Evolutionary conservation across 2,329 filamentous ascomycete genomes (phyloP), one percentile per base, ranked within the genome.

Genomic region (Allantophomopsis lycopodina): DNA sequence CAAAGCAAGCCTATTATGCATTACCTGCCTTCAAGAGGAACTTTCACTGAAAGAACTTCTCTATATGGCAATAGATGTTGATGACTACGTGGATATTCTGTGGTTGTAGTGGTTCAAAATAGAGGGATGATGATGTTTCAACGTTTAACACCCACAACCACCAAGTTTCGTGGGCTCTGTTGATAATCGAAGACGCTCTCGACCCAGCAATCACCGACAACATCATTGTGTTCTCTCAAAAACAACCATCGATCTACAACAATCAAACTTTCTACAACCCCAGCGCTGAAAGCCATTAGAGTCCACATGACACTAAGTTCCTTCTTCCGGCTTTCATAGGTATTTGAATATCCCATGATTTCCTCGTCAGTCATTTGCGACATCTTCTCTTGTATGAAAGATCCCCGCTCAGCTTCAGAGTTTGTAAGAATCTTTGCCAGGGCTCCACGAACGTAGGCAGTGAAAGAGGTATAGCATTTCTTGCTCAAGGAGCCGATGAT

Each of bases 281-380:
- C 76, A 2, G 89, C 88, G 57, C 86, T 93, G 52, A 94, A 95
- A 1, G 91, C 88, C 89, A 98, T 98, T 51, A 98, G 59, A 49
- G 76, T 86, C 91, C 91, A 98, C 43, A 93, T 75, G 7, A 93
- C 71, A 53, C 82, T 86, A 32, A 98, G 63, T 54, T 95, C 82
- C 50, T 86, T 83, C 62, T 82, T 85, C 40, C 80, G 68, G 32
- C 68, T 66, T 21, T 58, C 56, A 58, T 81, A 95, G 33, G 60
- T 56, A 8, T 56, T 52, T 52, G 83, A 80, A 56, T 96, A 98
- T 12, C 50, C 58, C 8, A 69, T 65, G 36, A 96, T 79, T 46
- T 88, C 79, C 32, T 79, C 78, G 48, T 93, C 84, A 0, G 76
- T 82, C 44, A 95, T 66, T 14, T 60, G 63, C 1, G 60, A 66